phyloP scores from a whole-genome alignment of 257 asterid species.

The Striga asiatica region DNA sequence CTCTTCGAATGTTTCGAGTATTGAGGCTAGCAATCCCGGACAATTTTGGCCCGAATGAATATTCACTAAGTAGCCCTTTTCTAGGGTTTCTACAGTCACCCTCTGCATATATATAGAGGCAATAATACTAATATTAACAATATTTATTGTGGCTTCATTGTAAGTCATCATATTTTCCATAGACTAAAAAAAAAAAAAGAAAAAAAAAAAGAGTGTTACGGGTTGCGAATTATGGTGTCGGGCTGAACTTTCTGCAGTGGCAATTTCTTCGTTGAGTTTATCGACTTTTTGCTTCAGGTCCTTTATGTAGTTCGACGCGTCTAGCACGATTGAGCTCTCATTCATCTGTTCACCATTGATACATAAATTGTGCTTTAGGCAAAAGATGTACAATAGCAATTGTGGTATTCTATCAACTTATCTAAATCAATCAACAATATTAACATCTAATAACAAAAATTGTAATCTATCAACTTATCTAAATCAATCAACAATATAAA shows the following conservation, averaged over 20 bases:
- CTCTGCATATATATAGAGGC: conserved; percentile 25
- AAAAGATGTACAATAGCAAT: too few species aligned
- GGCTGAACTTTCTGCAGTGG: conserved; percentile 30
- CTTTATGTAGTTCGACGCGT: conserved; percentile 68
- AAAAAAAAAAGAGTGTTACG: conserved; percentile 19
- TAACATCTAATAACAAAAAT: too few species aligned
- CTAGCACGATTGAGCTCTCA: conserved; percentile 57
- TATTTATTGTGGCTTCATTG: background rate
- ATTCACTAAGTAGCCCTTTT: conserved; percentile 65
- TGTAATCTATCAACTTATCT: background rate
- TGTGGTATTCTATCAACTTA: too few species aligned
- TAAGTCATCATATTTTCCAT: too few species aligned
- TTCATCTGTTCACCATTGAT: conserved; percentile 53
- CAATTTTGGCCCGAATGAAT: conserved; percentile 47
- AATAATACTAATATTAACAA: too few species aligned
- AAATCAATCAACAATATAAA: too few species aligned
- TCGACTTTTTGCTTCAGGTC: conserved; percentile 73
- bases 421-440: too few species aligned
- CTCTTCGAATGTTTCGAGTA: conserved; percentile 68
- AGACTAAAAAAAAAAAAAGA: too few species aligned
- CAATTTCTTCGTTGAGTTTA: conserved; percentile 41
- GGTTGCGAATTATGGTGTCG: conserved; percentile 32
- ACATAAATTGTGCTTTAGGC: too few species aligned
- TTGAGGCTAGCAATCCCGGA: conserved; percentile 63
- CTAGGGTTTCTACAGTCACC: conserved; percentile 77